Evolutionary conservation across 2,329 filamentous ascomycete genomes (phyloP), one percentile per base, ranked within the genome.

Genomic region (Aspergillus flavus): DNA sequence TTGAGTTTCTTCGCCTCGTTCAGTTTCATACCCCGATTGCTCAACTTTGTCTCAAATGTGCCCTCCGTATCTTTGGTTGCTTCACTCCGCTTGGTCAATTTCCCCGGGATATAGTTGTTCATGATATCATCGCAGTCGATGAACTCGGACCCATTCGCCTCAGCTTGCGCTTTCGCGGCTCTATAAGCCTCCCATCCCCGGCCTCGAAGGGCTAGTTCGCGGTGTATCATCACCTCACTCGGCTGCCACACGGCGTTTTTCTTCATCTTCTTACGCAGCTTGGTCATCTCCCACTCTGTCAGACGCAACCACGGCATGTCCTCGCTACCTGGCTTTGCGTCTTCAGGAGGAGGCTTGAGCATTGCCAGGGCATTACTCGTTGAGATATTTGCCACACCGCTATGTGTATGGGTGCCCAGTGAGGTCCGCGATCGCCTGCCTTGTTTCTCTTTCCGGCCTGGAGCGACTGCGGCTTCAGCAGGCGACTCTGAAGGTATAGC

Each of bases 201-300:
- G 43, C 85, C 85, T 50, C 85, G 82, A 56, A 83, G 80, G 53
- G 86, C 83, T n/a, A 90, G 80, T 74, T 89, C 86, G 36, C 87
- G 84, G 61, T 86, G 82, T 54, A 89, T 87, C 87, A 90, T 90
- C 12, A 88, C 86, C 64, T 87, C 85, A 66, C 86, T 89, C 0
- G 87, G 87, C 52, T 86, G 84, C 87, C 87, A 90, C n/a, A 88
- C 83, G 6, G 87, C 86, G 66, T 90, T 90, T 80, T 90, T 90
- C 79, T 90, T 90, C 87, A 90, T 90, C 68, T 86, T 84, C 75
- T 89, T 89, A 58, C 87, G 82, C 28, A 90, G 75, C 58, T 85
- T 86, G 6, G 87, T 87, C 86, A 90, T 88, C 71, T 90, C 87
- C 79, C 84, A 90, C 68, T 89, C 87, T 3, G 87, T 89, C 65